A percentile compares a stretch with the other conserved stretches of the same genome.
These are phyloP conservation scores for Lophiostoma macrostomum DNA, from an alignment of 495 filamentous ascomycete genomes.

Conservation along the genomic window DNA sequence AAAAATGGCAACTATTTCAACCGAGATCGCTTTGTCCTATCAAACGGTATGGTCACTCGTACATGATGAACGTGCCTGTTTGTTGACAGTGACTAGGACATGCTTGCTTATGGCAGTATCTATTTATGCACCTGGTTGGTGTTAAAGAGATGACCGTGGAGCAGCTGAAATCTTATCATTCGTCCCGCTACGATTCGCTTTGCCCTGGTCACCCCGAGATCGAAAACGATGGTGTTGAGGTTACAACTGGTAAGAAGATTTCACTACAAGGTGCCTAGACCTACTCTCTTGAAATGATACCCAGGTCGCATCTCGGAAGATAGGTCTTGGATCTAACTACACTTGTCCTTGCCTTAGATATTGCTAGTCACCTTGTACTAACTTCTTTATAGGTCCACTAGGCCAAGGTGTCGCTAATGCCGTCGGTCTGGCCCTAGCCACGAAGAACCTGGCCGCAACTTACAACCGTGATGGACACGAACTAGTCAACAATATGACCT, in stretches of 20 bases:
- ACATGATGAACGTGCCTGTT: no score
- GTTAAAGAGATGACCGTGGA: conserved; percentile 59
- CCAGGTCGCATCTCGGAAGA: no score
- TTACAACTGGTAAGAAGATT: conserved; percentile 65
- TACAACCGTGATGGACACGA: conserved; percentile 53
- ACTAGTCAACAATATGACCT: conserved; percentile 51
- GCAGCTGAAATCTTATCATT: conserved; percentile 60
- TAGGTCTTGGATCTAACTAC: no score
- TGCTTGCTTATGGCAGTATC: conserved; percentile 59
- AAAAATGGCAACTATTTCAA: conserved; percentile 51
- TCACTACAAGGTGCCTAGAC: no score
- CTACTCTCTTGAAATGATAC: no score
- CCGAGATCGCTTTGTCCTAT: conserved; percentile 54
- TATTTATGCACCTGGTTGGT: conserved; percentile 55
- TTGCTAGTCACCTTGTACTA: no score
- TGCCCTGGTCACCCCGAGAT: conserved; percentile 63
- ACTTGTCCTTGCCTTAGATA: no score
- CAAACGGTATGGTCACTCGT: no score
- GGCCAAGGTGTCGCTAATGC: conserved; percentile 61
- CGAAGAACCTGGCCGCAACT: conserved; percentile 53
- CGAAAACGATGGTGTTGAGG: conserved; percentile 58
- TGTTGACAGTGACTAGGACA: no score
- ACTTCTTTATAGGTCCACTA: no score
- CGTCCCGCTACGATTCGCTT: conserved; percentile 47
- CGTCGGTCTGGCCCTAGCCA: conserved; percentile 58